These are phyloP conservation scores for Sclerotinia spermophila DNA, from an alignment of 2,329 filamentous ascomycete species.

Conservation along the genomic window DNA sequence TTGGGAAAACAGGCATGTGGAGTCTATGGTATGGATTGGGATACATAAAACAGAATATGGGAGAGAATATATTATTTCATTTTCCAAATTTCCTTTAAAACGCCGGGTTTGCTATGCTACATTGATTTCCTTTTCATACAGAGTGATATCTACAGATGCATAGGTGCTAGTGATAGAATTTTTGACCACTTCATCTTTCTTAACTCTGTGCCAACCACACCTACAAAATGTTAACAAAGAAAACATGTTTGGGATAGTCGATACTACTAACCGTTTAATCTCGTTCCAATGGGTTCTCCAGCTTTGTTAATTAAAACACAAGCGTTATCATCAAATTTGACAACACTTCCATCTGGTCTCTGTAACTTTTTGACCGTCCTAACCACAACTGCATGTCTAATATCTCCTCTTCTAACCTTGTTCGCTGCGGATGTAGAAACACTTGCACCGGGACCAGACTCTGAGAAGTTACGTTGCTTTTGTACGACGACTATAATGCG, in stretches of 20 bases:
- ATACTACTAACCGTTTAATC: constrained; percentile 66
- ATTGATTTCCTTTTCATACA: constrained; percentile 1
- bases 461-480: constrained; percentile 79
- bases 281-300: constrained; percentile 89
- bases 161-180: constrained; percentile 90
- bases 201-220: constrained; percentile 85
- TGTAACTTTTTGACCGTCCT: constrained; percentile 85
- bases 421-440: constrained; percentile 72
- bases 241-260: neutral
- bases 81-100: constrained; percentile 8
- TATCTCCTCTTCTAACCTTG: constrained; percentile 95
- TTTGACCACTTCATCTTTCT: constrained; percentile 96
- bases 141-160: constrained; percentile 56
- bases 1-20: constrained; percentile 13
- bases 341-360: constrained; percentile 80
- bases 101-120: constrained; percentile 15
- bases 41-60: constrained; percentile 1
- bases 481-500: constrained; percentile 97
- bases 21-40: constrained; percentile 21
- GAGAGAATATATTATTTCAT: constrained; percentile 5
- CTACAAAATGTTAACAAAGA: constrained; percentile 39
- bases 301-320: constrained; percentile 97
- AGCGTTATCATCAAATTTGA: constrained; percentile 96
- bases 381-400: constrained; percentile 92
- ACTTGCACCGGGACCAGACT: constrained; percentile 67